These are phyloP conservation scores for Ophidiomyces ophidiicola DNA, from an alignment of 2,329 filamentous ascomycete species.

Conservation along the genomic window DNA sequence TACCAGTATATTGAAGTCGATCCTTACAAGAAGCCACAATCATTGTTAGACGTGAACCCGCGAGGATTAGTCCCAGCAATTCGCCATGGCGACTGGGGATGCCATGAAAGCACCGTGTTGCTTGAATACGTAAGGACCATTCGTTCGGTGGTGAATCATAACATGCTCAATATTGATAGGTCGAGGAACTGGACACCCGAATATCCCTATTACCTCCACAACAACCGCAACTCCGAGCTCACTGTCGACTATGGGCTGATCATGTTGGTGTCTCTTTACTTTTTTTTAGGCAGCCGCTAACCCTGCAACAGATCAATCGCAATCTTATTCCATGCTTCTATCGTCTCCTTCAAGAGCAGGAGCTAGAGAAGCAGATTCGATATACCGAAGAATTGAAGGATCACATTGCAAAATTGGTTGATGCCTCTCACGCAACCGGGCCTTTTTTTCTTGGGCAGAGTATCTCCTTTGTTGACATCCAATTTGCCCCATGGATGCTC, in stretches of 20 bases:
- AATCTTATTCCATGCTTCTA: constrained; percentile 68
- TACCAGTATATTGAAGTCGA: constrained; percentile 85
- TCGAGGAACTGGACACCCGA: constrained; percentile 59
- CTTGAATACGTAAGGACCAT: constrained; percentile 60
- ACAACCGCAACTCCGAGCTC: constrained; percentile 55
- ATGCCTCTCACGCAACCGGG: constrained; percentile 46
- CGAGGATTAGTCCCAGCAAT: constrained; percentile 65
- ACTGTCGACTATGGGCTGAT: constrained; percentile 67
- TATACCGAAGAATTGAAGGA: constrained; percentile 50
- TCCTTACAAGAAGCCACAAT: constrained; percentile 60
- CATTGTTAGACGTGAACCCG: constrained; percentile 63
- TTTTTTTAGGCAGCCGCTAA: background rate
- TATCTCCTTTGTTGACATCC: constrained; percentile 57
- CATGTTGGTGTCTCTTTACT: constrained; percentile 45
- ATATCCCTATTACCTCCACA: constrained; percentile 51
- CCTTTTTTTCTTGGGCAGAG: constrained; percentile 55
- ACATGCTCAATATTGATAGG: constrained; percentile 29
- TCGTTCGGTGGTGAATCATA: background rate
- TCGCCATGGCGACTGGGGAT: constrained; percentile 66
- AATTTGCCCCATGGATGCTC: constrained; percentile 63
- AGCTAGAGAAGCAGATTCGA: constrained; percentile 46
- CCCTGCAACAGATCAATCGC: constrained; percentile 52
- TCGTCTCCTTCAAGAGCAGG: constrained; percentile 54
- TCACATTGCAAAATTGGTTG: constrained; percentile 51
- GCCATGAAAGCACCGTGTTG: constrained; percentile 68